Evolutionary conservation across 1,139 yeast species (phyloP).

Genomic region (Taphrina confusa): DNA sequence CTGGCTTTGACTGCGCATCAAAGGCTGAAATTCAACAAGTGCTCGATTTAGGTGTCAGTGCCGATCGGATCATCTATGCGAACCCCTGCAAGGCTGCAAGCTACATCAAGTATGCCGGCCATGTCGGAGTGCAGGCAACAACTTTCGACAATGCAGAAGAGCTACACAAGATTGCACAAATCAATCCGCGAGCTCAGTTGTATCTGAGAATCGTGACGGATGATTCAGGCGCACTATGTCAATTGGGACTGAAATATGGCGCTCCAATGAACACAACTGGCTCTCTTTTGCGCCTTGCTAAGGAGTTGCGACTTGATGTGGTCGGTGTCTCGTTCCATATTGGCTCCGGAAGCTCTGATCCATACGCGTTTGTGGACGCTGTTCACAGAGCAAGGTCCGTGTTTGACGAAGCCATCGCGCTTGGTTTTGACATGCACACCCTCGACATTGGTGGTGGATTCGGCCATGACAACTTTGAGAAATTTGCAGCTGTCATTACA

Average conservation of each 20-base stretch:
- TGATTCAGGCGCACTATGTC: conserved; percentile 84
- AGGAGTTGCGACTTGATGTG: conserved; percentile 61
- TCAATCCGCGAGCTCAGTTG: conserved; percentile 68
- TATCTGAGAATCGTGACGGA: conserved; percentile 85
- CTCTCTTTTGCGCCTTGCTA: conserved; percentile 62
- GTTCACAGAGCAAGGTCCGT: conserved; percentile 68
- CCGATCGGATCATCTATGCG: conserved; percentile 78
- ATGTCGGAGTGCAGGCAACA: conserved; percentile 62
- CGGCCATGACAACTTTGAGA: conserved; percentile 63
- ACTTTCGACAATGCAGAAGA: conserved; percentile 91
- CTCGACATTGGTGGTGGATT: conserved; percentile 97
- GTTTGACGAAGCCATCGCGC: conserved; percentile 59
- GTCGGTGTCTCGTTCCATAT: conserved; percentile 93
- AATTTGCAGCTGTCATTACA: conserved; percentile 63
- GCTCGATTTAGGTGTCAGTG: conserved; percentile 61
- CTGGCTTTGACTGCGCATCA: conserved; percentile 93
- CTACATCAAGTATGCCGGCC: conserved; percentile 69
- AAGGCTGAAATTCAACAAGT: conserved; percentile 75
- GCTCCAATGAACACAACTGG: conserved; percentile 63
- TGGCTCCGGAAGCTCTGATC: conserved; percentile 89
- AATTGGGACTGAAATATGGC: conserved; percentile 86
- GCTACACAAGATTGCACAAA: conserved; percentile 66
- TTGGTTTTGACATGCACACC: conserved; percentile 56
- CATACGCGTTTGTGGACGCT: conserved; percentile 67
- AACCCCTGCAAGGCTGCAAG: conserved; percentile 91